Evolutionary conservation across 257 asterid genomes (phyloP), one percentile per base, ranked within the genome.

Genomic region (Agastache rugosa): DNA sequence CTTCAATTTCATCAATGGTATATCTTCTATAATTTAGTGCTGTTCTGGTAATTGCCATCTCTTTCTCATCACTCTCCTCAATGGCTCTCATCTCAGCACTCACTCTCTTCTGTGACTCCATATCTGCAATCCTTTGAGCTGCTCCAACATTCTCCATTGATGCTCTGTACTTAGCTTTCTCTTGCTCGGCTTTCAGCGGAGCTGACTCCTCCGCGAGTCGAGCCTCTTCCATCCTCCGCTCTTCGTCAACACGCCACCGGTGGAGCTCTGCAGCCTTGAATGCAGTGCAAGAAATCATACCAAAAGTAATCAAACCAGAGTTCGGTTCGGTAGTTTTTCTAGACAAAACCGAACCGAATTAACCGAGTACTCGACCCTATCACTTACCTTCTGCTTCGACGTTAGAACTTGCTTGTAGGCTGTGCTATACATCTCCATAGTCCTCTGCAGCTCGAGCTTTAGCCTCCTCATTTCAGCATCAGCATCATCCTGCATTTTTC

Each of bases 401-500:
- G 90, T 73, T 22, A 82, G 37, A 72, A 95, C 98, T 76, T 89
- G 96, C 73, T 89, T 89, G 76, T 93, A 93, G 23, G 92, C 98
- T 23, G 94, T 84, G 82, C 88, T 93, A 69, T 90, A 90, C 90
- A 93, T 80, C 41, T 89, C 93, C 93, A 93, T 87, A 23, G 97
- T 90, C 78, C 72, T 93, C 80, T 87, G 90, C 78, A 93, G 61
- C 87, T 93, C 97, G 1, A 81, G 74, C 83, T 93, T 93, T 68
- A 93, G 85, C 85, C 97, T 86, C 81, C 86, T 90, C 98, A 93
- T 93, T 72, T 93, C 98, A 16, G 88, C 82, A 64, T 86, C 97
- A 14, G 75, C 87, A 6, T 89, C 97, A 55, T 93, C 98, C 97
- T 93, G 85, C 51, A 64, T 47, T 41, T 67, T 65, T 39, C 35